Evolutionary conservation across 371 early-diverging fungal species (phyloP).

Genomic region (Mucor saturninus): DNA sequence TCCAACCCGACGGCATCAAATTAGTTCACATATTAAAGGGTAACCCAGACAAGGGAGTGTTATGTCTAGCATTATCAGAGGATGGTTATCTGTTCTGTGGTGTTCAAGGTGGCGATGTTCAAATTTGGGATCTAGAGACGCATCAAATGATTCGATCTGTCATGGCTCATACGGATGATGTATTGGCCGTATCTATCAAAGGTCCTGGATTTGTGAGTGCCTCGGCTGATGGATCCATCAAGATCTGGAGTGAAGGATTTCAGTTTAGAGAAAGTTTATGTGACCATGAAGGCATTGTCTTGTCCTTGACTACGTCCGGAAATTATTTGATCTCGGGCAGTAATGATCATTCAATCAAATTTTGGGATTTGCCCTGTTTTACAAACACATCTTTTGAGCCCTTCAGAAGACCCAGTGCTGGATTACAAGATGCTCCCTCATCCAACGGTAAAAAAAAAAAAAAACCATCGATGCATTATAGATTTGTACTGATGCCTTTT

Average conservation of each 20-base stretch:
- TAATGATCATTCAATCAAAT: slow-evolving; percentile 72
- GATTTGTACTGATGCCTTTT: no score
- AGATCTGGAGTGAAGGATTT: slow-evolving; percentile 73
- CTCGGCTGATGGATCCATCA: slow-evolving; percentile 77
- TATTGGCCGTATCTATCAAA: slow-evolving; percentile 60
- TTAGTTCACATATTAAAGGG: slow-evolving; percentile 51
- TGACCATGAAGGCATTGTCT: slow-evolving; percentile 69
- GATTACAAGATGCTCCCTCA: slow-evolving; percentile 26
- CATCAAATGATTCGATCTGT: slow-evolving; percentile 71
- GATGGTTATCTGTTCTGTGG: slow-evolving; percentile 81
- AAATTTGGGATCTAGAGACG: slow-evolving; percentile 84
- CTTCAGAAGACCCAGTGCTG: slow-evolving; percentile 29
- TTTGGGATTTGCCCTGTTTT: slow-evolving; percentile 47
- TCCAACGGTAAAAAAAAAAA: slow-evolving; percentile 19
- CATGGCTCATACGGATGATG: slow-evolving; percentile 73
- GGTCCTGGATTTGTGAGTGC: slow-evolving; percentile 67
- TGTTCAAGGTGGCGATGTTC: slow-evolving; percentile 77
- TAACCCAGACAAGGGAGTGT: slow-evolving; percentile 67
- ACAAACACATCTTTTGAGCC: slow-evolving; percentile 21
- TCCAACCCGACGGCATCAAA: slow-evolving; percentile 46
- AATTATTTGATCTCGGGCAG: slow-evolving; percentile 69
- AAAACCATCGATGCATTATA: no score
- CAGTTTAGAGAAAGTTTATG: slow-evolving; percentile 63
- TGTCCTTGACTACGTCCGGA: slow-evolving; percentile 63
- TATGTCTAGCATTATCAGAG: slow-evolving; percentile 64